Conservation (phyloP, 345 rosid species). For the Rhodomyrtus tomentosa region DNA sequence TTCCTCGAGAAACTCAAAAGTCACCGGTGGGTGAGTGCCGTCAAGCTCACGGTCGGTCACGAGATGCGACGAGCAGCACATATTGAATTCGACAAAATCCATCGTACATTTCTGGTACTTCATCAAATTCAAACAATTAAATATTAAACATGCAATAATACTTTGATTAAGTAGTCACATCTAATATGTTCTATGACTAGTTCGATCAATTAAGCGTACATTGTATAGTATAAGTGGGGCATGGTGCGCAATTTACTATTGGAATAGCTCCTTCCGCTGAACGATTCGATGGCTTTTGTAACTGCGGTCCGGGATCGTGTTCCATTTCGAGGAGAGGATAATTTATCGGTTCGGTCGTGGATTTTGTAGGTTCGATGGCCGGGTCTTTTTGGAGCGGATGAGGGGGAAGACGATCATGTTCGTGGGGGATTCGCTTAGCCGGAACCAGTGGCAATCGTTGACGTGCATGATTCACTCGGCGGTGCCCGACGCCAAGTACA, state of each 20-base stretch:
- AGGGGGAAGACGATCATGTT: constrained; percentile 65
- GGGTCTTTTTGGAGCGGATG: constrained; percentile 29
- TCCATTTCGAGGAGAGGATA: background rate
- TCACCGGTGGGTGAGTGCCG: background rate
- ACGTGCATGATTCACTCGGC: constrained; percentile 62
- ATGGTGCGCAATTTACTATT: rapidly evolving
- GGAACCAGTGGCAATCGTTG: constrained; percentile 77
- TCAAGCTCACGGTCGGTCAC: background rate
- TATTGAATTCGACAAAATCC: background rate
- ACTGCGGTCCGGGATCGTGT: background rate
- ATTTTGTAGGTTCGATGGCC: constrained; percentile 43
- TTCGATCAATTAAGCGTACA: background rate
- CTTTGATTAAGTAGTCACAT: background rate
- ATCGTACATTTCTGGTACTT: background rate
- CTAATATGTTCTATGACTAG: rapidly evolving
- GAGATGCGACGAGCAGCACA: background rate
- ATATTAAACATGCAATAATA: background rate
- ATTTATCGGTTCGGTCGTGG: background rate
- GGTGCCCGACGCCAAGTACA: constrained; percentile 28
- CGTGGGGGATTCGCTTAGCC: constrained; percentile 71
- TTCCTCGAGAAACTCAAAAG: background rate
- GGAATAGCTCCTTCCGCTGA: background rate
- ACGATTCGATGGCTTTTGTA: background rate
- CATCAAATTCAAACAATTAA: background rate
- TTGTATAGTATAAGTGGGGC: background rate